Evolutionary conservation across 2,329 filamentous ascomycete species (phyloP), one percentile per base, ranked within the genome.

Genomic region (Aspergillus sp.): DNA sequence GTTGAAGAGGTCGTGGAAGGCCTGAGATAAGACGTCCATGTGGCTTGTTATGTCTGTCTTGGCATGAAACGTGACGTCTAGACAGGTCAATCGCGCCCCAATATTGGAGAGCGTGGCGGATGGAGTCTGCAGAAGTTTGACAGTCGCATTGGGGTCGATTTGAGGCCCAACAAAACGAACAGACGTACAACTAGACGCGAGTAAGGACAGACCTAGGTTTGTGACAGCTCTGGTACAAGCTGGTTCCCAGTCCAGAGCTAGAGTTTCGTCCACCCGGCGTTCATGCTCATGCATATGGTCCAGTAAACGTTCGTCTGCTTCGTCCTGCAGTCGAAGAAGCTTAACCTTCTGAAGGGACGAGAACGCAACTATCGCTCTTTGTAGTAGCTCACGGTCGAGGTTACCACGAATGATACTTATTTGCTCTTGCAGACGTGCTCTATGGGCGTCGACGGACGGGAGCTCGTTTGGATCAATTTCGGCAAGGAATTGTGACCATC

Each of bases 1-100:
- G 3, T 71, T 75, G 64, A 89, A 87, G 22, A 89, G 79, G 5
- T 77, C 78, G 44, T 78, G 77, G 61, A 88, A 88, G 8, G 86
- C 75, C 3, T 70, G 70, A 3, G 86, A 86, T 0, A 89, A 75
- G 58, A 83, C 79, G 19, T 75, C 73, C 75, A 88, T 85, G 57
- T 82, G 82, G 30, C 77, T 73, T 60, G 85, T 83, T 15, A 88
- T 75, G 63, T 86, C 80, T 4, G 74, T 74, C 22, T 78, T 77
- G 48, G 86, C 83, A 61, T 85, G 84, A 63, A 88, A 87, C 63
- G 86, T 85, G 22, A 89, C 71, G 62, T 88, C 85, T 17, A 89
- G 73, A 65, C 84, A 85, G 12, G 82, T 85, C 42, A 89, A 72
- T n/a, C 83, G 79, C 59, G 78, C 77, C 5, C 82, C 85, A 39